Evolutionary conservation across 2,329 filamentous ascomycete species (phyloP).

Genomic region (Stagonosporopsis cucurbitacearum): DNA sequence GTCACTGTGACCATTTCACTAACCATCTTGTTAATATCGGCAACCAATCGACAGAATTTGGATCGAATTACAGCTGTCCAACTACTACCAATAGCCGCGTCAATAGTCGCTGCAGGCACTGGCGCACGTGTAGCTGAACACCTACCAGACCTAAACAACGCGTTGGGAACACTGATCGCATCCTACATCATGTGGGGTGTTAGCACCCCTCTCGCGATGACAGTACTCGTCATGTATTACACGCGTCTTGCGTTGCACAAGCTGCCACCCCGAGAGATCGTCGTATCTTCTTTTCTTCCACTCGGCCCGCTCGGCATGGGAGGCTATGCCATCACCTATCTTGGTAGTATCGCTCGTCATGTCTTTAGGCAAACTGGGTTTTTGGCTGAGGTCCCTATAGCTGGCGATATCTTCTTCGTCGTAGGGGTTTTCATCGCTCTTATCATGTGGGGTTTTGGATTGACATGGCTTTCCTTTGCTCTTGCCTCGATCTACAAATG

Average conservation of each 20-base stretch:
- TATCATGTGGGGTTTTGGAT: conserved; percentile 64
- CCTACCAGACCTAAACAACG: conserved; percentile 62
- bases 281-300: conserved; percentile 72
- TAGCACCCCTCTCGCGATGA: conserved; percentile 66
- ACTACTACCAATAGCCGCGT: conserved; percentile 70
- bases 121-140: conserved; percentile 69
- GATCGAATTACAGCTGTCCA: conserved; percentile 67
- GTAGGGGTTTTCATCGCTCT: conserved; percentile 61
- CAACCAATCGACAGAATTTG: conserved; percentile 37
- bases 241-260: conserved; percentile 71
- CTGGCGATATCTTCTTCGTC: conserved; percentile 62
- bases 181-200: conserved; percentile 74
- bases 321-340: conserved; percentile 64
- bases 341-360: conserved; percentile 53
- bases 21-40: conserved; percentile 64
- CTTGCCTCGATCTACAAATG: conserved; percentile 56
- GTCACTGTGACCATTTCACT: conserved; percentile 51
- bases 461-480: conserved; percentile 63
- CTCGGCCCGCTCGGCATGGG: conserved; percentile 72
- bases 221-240: conserved; percentile 72
- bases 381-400: conserved; percentile 46
- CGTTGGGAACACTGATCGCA: conserved; percentile 66
- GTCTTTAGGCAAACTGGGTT: conserved; percentile 52
- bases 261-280: conserved; percentile 69
- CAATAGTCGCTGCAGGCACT: conserved; percentile 69